phyloP scores from a whole-genome alignment of 2,329 filamentous ascomycete genomes.

The Aspergillus pseudoviridinutans region DNA sequence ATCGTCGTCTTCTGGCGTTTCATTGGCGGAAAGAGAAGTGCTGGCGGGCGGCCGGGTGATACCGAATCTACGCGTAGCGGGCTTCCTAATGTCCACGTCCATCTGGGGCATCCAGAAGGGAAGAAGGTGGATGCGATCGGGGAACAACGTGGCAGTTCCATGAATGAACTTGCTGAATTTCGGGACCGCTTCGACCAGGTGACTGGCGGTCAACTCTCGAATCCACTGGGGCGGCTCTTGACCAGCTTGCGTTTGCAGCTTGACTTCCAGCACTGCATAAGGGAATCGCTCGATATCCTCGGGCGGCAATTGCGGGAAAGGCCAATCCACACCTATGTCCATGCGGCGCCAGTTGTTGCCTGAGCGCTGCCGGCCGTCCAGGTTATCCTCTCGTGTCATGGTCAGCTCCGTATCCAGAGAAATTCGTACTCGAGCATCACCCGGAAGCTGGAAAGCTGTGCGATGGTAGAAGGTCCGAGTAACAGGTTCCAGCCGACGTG shows the following conservation, averaged over 20 bases:
- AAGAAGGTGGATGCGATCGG: slow-evolving; percentile 78
- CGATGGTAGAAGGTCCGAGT: slow-evolving; percentile 97
- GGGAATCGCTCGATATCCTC: slow-evolving; percentile 89
- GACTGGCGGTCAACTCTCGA: slow-evolving; percentile 83
- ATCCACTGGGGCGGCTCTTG: slow-evolving; percentile 97
- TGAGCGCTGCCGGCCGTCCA: slow-evolving; percentile 70
- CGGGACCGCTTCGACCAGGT: slow-evolving; percentile 96
- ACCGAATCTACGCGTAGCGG: slow-evolving; percentile 80
- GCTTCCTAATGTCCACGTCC: slow-evolving; percentile 95
- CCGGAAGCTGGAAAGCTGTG: slow-evolving; percentile 94
- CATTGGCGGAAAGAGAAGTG: slow-evolving; percentile 70
- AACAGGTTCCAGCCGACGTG: slow-evolving; percentile 80
- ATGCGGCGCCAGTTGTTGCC: slow-evolving; percentile 94
- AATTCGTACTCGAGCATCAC: slow-evolving; percentile 91
- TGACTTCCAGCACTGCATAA: slow-evolving; percentile 94
- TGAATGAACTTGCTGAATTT: slow-evolving; percentile 99
- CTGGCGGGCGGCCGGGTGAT: slow-evolving; percentile 77
- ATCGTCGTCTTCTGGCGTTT: slow-evolving; percentile 68
- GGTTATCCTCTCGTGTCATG: slow-evolving; percentile 92
- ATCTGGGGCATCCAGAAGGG: slow-evolving; percentile 99
- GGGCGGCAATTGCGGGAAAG: slow-evolving; percentile 81
- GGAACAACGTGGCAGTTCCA: slow-evolving; percentile 83
- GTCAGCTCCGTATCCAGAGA: slow-evolving; percentile 94
- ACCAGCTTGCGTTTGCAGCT: slow-evolving; percentile 91
- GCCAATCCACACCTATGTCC: slow-evolving; percentile 96